Conservation (phyloP, 805 yeast genomes). For the Kurtzmaniella fragi region DNA sequence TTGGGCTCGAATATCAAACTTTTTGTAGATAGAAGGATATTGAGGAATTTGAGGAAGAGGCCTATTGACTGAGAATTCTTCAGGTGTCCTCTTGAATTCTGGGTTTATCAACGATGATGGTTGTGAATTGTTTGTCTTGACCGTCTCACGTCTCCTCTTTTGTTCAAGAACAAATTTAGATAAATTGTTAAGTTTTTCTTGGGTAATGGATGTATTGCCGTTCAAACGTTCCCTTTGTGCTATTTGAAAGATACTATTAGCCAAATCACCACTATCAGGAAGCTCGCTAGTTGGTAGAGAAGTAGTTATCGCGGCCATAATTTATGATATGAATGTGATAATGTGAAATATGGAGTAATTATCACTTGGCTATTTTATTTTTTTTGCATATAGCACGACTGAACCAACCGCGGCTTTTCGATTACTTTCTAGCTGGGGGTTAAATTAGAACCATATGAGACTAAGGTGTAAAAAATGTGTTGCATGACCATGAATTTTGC, state of each 20-base stretch:
- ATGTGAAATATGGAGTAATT: no score
- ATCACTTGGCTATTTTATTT: no score
- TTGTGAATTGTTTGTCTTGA: slow-evolving; percentile 4
- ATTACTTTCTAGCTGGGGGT: no score
- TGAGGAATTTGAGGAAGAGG: slow-evolving; percentile 21
- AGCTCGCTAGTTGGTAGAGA: no score
- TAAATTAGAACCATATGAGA: no score
- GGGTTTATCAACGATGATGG: background rate
- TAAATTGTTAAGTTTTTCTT: slow-evolving; percentile 30
- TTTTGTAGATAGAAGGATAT: slow-evolving; percentile 30
- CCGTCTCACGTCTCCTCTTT: slow-evolving; percentile 2
- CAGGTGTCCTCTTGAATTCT: background rate
- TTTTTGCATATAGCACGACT: no score
- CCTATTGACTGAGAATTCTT: background rate
- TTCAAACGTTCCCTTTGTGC: slow-evolving; percentile 33
- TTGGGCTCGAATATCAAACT: slow-evolving; percentile 19
- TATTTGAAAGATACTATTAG: slow-evolving; percentile 17
- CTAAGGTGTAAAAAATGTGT: no score
- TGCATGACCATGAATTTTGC: no score
- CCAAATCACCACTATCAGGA: no score
- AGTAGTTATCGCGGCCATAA: no score
- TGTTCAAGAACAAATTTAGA: slow-evolving; percentile 19
- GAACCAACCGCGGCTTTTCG: no score
- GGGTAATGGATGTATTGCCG: slow-evolving; percentile 34
- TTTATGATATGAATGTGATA: no score